phyloP scores from a whole-genome alignment of 2,329 filamentous ascomycete genomes.

The Aspergillus eucalypticola region DNA sequence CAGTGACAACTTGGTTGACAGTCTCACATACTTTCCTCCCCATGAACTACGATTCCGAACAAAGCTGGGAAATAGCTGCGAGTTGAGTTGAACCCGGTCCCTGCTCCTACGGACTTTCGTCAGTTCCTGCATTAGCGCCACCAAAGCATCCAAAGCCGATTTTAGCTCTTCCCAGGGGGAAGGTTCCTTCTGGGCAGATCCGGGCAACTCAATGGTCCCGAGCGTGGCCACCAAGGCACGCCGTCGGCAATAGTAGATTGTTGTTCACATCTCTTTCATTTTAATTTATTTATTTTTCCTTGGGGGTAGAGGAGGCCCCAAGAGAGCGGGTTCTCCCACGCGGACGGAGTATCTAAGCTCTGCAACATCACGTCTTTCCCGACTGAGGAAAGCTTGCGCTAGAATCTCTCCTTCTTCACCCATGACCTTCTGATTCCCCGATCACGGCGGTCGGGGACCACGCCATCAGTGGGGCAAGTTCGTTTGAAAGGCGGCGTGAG shows the following conservation, averaged over 20 bases:
- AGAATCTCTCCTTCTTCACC: neutral
- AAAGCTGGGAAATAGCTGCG: constrained; percentile 12
- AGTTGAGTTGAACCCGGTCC: constrained; percentile 5
- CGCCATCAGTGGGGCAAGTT: neutral
- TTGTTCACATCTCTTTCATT: neutral
- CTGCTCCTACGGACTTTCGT: constrained; percentile 19
- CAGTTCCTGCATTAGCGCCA: constrained; percentile 43
- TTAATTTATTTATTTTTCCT: too few species aligned
- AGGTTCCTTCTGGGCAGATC: constrained; percentile 7
- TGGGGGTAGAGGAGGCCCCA: neutral
- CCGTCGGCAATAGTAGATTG: constrained; percentile 1
- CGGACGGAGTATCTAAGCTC: neutral
- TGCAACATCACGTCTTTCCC: constrained; percentile 5
- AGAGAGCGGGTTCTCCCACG: neutral
- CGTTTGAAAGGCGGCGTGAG: neutral
- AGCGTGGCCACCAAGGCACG: neutral
- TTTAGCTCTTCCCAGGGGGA: constrained; percentile 16
- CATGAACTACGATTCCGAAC: constrained; percentile 15
- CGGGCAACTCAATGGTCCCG: neutral
- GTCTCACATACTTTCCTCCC: neutral
- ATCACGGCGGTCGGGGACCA: neutral
- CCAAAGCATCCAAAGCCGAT: constrained; percentile 16
- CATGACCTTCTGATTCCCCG: neutral
- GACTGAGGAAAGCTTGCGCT: neutral
- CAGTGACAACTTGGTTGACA: constrained; percentile 6